Evolutionary conservation across 192 early-diverging fungal species (phyloP), one percentile per base, ranked within the genome.

Genomic region (Diversispora eburnea): DNA sequence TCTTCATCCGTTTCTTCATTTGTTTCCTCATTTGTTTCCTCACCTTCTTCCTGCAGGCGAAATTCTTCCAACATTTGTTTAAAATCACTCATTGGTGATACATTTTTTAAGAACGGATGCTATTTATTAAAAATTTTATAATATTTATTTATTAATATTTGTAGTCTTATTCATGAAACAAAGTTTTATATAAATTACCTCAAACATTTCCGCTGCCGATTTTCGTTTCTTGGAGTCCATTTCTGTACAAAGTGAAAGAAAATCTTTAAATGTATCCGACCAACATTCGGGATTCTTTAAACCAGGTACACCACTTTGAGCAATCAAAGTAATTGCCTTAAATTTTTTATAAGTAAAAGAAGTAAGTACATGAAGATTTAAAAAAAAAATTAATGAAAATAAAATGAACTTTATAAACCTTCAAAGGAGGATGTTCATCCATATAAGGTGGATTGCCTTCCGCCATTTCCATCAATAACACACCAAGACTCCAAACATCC

Each of bases 381-480:
- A 9, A 25, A 42, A 33, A 9, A 25, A 42, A 68, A 68, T 72
- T 3, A 45, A 25, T 67, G 13, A 0, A 25, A 43, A 5, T 3
- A 17, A 33, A 17, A 57, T 22, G 46, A 65, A 20, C 6, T 54
- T 51, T 2, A 66, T 70, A 55, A 79, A 86, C 85, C 60, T 84
- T 75, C 33, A 86, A 73, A 52, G 84, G 85, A 8, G 96, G 96
- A 69, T 95, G 88, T 76, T 95, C 94, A 67, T 93, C 84, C 43
- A 98, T 77, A 80, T 96, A 96, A 9, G 96, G 96, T 55, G 96
- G 96, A 76, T 95, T 90, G 46, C 96, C 95, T 75, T 98, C 94
- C 22, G 93, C 84, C 94, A 96, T 97, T 78, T 98, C 96, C 52
- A 95, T 92, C 47, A 93, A 88, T 81, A 96, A 87, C 67, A 98